Percentiles rank a stretch among this genome's conserved stretches.
These are phyloP conservation scores for Citrus reticulata DNA, from an alignment of 345 rosid genomes.

Conservation along the genomic window DNA sequence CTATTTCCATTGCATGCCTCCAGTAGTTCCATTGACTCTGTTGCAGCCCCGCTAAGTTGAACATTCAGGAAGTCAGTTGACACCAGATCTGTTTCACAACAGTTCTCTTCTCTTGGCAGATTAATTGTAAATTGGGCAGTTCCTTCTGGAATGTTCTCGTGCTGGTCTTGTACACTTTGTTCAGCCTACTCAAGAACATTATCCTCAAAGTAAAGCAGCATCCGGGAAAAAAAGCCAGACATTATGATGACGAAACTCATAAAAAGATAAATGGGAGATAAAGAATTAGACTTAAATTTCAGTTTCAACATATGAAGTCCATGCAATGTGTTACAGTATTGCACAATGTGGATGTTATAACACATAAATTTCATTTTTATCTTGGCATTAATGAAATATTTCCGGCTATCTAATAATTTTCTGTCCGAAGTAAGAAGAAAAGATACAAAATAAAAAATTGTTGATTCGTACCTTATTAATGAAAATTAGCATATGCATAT, in stretches of 20 bases:
- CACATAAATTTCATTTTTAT: not conserved
- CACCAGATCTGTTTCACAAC: slow-evolving; percentile 20
- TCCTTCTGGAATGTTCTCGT: slow-evolving; percentile 34
- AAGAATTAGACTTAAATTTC: not conserved
- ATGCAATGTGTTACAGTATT: not conserved
- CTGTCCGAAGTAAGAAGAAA: not conserved
- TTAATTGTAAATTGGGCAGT: slow-evolving; percentile 14
- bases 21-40: slow-evolving; percentile 34
- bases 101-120: slow-evolving; percentile 27
- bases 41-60: slow-evolving; percentile 31
- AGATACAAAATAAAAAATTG: not conserved
- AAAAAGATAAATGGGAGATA: not conserved
- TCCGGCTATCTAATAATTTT: not conserved
- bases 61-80: slow-evolving; percentile 23
- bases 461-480: not conserved
- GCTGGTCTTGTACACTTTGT: slow-evolving; percentile 30
- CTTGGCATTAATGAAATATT: not conserved
- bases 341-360: not conserved
- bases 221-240: not conserved
- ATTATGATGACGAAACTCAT: not conserved
- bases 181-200: slow-evolving; percentile 44
- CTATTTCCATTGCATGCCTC: slow-evolving; percentile 49
- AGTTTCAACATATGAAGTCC: not conserved
- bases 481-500: not conserved
- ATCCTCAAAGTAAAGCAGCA: not conserved